Conservation (phyloP, 768 basidiomycete genomes). For the Lyophyllum semitale region DNA sequence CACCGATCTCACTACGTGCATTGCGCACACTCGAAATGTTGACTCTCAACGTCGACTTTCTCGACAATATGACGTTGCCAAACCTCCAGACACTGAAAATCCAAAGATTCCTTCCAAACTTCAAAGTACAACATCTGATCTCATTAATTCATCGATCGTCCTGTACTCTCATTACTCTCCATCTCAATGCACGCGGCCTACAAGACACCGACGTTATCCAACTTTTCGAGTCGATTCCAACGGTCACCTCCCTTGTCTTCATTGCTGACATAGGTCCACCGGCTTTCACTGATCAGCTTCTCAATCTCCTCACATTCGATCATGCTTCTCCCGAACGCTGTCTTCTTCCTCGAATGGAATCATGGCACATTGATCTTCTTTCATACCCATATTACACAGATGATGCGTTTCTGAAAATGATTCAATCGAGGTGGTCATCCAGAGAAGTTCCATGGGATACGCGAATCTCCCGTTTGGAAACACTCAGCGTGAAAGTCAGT, state of each 20-base stretch:
- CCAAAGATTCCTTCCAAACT: neutral
- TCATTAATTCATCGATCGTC: neutral
- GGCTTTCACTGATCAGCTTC: neutral
- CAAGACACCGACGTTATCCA: neutral
- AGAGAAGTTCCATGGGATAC: neutral
- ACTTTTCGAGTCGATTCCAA: neutral
- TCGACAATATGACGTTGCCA: neutral
- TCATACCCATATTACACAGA: neutral
- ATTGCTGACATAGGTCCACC: neutral
- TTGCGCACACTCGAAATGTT: neutral
- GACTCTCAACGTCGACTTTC: neutral
- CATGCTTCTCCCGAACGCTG: neutral
- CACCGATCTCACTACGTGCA: neutral
- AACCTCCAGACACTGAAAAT: neutral
- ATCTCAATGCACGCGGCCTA: neutral
- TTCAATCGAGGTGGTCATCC: neutral
- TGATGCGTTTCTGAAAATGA: neutral
- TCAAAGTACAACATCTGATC: neutral
- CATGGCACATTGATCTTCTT: neutral
- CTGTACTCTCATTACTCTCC: neutral
- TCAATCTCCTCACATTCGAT: neutral
- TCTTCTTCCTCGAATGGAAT: neutral
- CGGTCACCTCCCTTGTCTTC: neutral
- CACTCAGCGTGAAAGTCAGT: neutral
- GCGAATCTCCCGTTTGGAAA: too few species aligned